Base-by-base conservation (phyloP, 2,329 filamentous ascomycete species). In the Ramularia collo-cygni region DNA sequence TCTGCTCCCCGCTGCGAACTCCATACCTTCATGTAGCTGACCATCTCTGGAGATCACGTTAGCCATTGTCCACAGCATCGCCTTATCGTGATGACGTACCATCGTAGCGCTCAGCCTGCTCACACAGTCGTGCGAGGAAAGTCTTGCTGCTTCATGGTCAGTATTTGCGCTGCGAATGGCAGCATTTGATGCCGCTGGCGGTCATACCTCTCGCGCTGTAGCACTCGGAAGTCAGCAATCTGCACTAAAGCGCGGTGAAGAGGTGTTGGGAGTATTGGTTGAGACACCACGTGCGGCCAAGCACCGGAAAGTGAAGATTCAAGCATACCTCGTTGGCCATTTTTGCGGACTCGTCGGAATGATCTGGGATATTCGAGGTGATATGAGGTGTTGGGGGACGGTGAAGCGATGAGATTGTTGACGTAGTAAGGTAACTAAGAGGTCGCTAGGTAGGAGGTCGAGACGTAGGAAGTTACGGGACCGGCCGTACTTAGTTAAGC, bases 101-200 rank as follows among this genome's bases (percentile, higher is more conserved):
- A 90, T 98, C 90, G 75, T 98, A 98, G 67, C 90, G 90, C 80
- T 96, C 92, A 68, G 92, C 92, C 82, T 98, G 92, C 85, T 96
- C 92, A 79, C 92, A 96, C 68, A 98, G 88, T 76, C 92, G 83
- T 71, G 92, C 92, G 70, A 96, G 87, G 80, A 96, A 96, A 67
- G 92, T 96, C 83, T 96, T 96, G 84, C 88, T 95, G 68, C 66
- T 92, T 65, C 52, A 45, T 27, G 29, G 47, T 57, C 43, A 56
- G 50, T 46, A 34, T 19, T 30, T 15, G 35, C 32, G 37, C 38
- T 37, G 34, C 32, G 37, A 42, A 33, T 18, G 16, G 8, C 50
- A 39, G 47, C 44, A 52, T 46, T 42, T 42, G 42, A 35, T 35
- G 35, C 32, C 15, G 33, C 36, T 18, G 26, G 30, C 38, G 49